Percentiles rank a stretch among this genome's conserved stretches.
phyloP scores from a whole-genome alignment of 1,284 basidiomycete species.

The Austroboletus sp. region DNA sequence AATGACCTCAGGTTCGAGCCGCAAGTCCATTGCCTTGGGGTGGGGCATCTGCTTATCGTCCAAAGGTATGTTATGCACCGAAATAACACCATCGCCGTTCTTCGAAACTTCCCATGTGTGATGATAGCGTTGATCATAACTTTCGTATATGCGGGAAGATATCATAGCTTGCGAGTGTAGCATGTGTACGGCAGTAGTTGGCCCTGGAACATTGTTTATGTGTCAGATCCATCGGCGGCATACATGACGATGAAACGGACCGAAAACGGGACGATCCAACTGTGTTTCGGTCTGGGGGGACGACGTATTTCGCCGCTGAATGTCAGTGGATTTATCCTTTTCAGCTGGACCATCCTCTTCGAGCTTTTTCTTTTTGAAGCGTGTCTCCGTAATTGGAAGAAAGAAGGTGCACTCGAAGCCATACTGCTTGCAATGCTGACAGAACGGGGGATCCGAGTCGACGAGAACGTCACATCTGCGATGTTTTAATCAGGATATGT shows the following conservation, averaged over 20 bases:
- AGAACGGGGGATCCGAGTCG: constrained; percentile 68
- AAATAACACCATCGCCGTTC: constrained; percentile 82
- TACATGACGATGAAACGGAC: constrained; percentile 37
- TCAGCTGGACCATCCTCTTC: constrained; percentile 50
- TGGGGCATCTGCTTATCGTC: constrained; percentile 50
- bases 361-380: constrained; percentile 90
- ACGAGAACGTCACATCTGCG: constrained; percentile 68
- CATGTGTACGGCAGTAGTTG: constrained; percentile 79
- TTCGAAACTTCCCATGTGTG: constrained; percentile 78
- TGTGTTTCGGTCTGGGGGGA: constrained; percentile 38
- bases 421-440: constrained; percentile 85
- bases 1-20: constrained; percentile 71
- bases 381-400: constrained; percentile 94
- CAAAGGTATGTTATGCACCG: constrained; percentile 61
- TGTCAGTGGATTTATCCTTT: constrained; percentile 30
- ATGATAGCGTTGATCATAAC: constrained; percentile 79
- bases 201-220: constrained; percentile 44
- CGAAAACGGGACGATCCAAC: constrained; percentile 53
- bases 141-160: constrained; percentile 76
- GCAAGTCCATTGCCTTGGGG: constrained; percentile 59
- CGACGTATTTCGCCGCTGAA: constrained; percentile 23
- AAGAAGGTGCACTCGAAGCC: constrained; percentile 93
- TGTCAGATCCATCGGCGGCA: constrained; percentile 7
- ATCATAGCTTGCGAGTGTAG: constrained; percentile 85
- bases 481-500: constrained; percentile 17